Evolutionary conservation across 2,329 filamentous ascomycete genomes (phyloP).

Genomic region (Fusarium beomiforme): DNA sequence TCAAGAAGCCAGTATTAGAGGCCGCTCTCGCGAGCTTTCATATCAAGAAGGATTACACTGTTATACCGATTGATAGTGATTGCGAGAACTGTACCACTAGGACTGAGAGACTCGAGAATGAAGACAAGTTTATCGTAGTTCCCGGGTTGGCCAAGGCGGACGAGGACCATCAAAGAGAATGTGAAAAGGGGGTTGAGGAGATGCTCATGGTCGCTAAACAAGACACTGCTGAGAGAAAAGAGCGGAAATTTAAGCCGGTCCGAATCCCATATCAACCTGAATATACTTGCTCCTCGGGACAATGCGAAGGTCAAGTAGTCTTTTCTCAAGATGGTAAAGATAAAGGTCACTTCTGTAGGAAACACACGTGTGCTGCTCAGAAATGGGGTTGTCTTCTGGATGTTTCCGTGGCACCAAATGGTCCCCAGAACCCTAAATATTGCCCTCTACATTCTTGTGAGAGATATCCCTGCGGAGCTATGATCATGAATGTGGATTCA

Average conservation of each 20-base stretch:
- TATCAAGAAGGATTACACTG: neutral
- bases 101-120: neutral
- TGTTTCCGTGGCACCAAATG: neutral
- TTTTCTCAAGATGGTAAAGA: neutral
- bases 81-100: neutral
- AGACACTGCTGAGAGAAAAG: neutral
- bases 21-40: neutral
- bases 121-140: neutral
- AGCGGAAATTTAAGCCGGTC: neutral
- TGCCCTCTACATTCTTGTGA: constrained; percentile 20
- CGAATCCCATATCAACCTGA: neutral
- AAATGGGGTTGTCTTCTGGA: constrained; percentile 26
- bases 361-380: constrained; percentile 29
- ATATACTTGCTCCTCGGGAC: constrained; percentile 10
- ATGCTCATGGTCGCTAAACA: neutral
- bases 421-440: neutral
- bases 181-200: too few species aligned
- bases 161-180: neutral
- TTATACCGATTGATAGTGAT: neutral
- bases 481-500: neutral
- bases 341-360: constrained; percentile 24
- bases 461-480: neutral
- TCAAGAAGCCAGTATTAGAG: neutral
- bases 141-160: neutral
- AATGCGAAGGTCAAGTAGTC: neutral